These are phyloP conservation scores for Sphagnum fallax DNA, from an alignment of 228 moss, liverwort and hornwort genomes.

Conservation along the genomic window DNA sequence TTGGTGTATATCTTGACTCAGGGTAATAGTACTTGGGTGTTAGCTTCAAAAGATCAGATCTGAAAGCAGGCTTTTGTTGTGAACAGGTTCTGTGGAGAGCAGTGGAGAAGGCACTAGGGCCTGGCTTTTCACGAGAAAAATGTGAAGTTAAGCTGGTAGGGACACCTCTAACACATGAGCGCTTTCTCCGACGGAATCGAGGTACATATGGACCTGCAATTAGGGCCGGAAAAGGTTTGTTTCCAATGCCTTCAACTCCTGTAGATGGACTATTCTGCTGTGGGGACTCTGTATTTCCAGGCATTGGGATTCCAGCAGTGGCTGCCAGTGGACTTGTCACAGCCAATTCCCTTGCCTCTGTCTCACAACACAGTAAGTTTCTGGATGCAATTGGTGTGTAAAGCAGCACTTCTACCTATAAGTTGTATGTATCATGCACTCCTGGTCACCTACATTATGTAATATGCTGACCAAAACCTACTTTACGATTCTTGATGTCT, in stretches of 20 bases:
- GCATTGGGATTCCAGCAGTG: constrained; percentile 93
- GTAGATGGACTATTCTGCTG: constrained; percentile 69
- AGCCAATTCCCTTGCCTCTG: constrained; percentile 64
- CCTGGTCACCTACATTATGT: no score
- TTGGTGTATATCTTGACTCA: no score
- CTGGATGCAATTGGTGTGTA: constrained; percentile 73
- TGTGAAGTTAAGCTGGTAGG: constrained; percentile 86
- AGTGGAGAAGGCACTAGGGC: constrained; percentile 75
- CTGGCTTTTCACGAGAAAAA: constrained; percentile 69
- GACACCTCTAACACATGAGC: constrained; percentile 87
- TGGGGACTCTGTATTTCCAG: constrained; percentile 86
- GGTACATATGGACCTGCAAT: constrained; percentile 95
- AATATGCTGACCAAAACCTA: no score
- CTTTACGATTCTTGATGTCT: no score
- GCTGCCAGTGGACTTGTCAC: constrained; percentile 89
- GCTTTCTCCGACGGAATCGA: constrained; percentile 68
- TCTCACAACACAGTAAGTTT: constrained; percentile 61
- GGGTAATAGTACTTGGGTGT: no score
- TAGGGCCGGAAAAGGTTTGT: constrained; percentile 67
- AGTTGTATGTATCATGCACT: no score
- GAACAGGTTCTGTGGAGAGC: constrained; percentile 86
- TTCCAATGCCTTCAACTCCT: constrained; percentile 73
- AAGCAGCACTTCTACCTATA: not conserved
- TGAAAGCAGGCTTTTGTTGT: not conserved
- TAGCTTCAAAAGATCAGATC: no score